These are phyloP conservation scores for Populus simonii DNA, from an alignment of 345 rosid species.

Conservation along the genomic window DNA sequence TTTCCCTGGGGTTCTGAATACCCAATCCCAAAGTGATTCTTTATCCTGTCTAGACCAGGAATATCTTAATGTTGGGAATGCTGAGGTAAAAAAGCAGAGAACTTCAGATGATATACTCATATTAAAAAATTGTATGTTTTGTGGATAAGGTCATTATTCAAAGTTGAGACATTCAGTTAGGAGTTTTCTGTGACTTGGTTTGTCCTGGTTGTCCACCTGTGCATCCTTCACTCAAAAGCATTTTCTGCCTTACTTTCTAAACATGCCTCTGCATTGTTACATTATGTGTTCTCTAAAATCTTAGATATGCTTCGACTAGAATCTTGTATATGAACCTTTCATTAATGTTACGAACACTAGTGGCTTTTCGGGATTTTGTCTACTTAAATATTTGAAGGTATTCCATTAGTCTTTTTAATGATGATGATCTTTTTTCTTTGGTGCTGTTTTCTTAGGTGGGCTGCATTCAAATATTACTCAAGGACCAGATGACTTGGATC, in stretches of 20 bases:
- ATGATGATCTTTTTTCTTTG: not conserved
- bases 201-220: no score
- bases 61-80: not conserved
- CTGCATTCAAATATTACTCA: slow-evolving; percentile 37
- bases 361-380: not conserved
- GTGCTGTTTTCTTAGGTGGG: slow-evolving; percentile 38
- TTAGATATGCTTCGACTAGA: not conserved
- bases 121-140: not conserved
- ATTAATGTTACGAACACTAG: not conserved
- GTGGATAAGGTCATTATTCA: not conserved
- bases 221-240: not conserved
- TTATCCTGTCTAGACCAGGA: not conserved
- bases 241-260: not conserved
- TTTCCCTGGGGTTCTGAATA: not conserved
- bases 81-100: not conserved
- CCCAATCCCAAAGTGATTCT: not conserved
- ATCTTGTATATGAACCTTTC: not conserved
- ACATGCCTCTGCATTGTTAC: not conserved
- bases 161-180: not conserved
- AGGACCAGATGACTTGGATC: slow-evolving; percentile 50
- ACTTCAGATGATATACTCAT: not conserved
- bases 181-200: not conserved
- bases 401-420: not conserved
- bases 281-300: not conserved
- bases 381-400: not conserved